Percentiles rank a stretch among this genome's conserved stretches.
phyloP scores from a whole-genome alignment of 1,284 basidiomycete genomes.

The Cerioporus squamosus region DNA sequence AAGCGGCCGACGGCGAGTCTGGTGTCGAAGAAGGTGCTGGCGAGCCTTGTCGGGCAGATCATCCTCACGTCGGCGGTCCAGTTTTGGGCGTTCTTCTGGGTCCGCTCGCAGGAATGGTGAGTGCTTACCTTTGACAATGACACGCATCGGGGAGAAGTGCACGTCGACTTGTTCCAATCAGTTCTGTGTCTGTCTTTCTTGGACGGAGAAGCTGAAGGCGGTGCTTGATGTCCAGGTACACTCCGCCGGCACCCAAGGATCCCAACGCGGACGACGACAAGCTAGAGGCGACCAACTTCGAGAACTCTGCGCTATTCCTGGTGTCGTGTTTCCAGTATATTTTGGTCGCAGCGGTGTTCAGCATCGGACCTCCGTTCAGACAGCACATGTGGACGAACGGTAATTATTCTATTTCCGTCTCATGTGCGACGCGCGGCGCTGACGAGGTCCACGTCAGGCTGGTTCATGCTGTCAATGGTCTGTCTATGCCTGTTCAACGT shows the following conservation, averaged over 20 bases:
- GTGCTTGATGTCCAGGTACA: constrained; percentile 54
- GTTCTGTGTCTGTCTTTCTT: too few relatives aligned
- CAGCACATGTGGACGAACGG: constrained; percentile 96
- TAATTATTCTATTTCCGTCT: constrained; percentile 34
- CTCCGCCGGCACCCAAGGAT: constrained; percentile 54
- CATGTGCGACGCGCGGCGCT: background rate
- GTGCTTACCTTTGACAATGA: constrained; percentile 21
- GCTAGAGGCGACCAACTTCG: constrained; percentile 89
- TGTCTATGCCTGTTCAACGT: constrained; percentile 74
- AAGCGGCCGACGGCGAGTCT: constrained; percentile 96
- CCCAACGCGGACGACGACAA: constrained; percentile 71
- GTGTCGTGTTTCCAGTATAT: constrained; percentile 99
- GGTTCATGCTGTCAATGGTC: constrained; percentile 78
- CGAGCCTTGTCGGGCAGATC: constrained; percentile 94
- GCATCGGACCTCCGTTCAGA: constrained; percentile 96
- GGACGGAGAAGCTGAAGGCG: background rate
- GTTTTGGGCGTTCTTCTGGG: constrained; percentile 89
- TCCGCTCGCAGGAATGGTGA: constrained; percentile 83
- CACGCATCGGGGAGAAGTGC: too few relatives aligned
- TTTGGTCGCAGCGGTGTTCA: constrained; percentile 94
- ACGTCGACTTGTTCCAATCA: too few relatives aligned
- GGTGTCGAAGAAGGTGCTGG: constrained; percentile 94
- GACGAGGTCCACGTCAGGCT: constrained; percentile 47
- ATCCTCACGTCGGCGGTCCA: constrained; percentile 86
- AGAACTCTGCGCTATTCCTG: constrained; percentile 93